phyloP scores from a whole-genome alignment of 2,329 filamentous ascomycete genomes.

The Zasmidium angulare region DNA sequence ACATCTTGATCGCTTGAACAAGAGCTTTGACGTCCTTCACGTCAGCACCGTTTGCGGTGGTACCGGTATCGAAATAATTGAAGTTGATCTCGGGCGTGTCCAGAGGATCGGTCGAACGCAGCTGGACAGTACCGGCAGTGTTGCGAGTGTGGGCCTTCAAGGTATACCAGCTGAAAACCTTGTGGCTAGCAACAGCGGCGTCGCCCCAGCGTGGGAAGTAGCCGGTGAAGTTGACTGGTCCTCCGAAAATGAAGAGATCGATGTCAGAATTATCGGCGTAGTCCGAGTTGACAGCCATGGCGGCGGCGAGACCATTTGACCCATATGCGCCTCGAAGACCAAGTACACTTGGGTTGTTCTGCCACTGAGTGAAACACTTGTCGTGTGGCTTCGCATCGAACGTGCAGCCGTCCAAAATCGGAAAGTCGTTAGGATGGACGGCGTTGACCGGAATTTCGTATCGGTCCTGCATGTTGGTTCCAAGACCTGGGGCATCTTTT shows the following conservation, averaged over 20 bases:
- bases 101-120: constrained; percentile 61
- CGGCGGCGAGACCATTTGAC: constrained; percentile 56
- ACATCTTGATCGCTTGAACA: constrained; percentile 40
- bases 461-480: constrained; percentile 63
- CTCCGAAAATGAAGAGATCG: constrained; percentile 58
- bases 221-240: constrained; percentile 54
- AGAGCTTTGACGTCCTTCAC: constrained; percentile 55
- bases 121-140: constrained; percentile 58
- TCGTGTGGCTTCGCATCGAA: constrained; percentile 35
- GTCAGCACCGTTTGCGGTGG: constrained; percentile 30
- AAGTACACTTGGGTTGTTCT: constrained; percentile 36
- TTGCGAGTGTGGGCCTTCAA: constrained; percentile 68
- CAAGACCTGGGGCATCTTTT: constrained; percentile 60
- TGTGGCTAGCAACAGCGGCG: constrained; percentile 45
- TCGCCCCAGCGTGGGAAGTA: constrained; percentile 56
- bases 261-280: constrained; percentile 45
- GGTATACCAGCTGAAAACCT: constrained; percentile 51
- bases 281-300: constrained; percentile 41
- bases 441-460: constrained; percentile 55
- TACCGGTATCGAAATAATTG: constrained; percentile 58
- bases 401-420: constrained; percentile 40
- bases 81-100: constrained; percentile 64
- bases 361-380: constrained; percentile 46
- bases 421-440: constrained; percentile 39
- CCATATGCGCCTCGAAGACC: constrained; percentile 43